Conservation (phyloP, 192 early-diverging fungal genomes). For the Podila verticillata region DNA sequence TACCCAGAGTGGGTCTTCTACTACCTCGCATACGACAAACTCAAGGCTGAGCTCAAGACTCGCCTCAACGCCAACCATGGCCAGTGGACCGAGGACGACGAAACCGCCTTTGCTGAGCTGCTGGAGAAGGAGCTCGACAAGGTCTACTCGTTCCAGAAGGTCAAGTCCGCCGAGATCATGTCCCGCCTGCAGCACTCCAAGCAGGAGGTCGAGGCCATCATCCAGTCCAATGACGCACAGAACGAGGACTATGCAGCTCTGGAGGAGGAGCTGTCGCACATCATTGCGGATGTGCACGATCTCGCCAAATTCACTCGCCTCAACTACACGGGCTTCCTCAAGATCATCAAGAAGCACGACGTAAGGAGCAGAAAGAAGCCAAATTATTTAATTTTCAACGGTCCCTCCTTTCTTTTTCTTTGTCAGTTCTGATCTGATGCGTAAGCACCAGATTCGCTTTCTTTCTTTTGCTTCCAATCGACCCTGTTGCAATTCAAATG, state of each 20-base stretch:
- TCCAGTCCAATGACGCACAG: slow-evolving; percentile 51
- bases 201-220: slow-evolving; percentile 71
- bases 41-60: slow-evolving; percentile 86
- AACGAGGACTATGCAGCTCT: slow-evolving; percentile 74
- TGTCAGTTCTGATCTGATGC: background rate
- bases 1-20: slow-evolving; percentile 90
- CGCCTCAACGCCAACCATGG: slow-evolving; percentile 48
- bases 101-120: slow-evolving; percentile 84
- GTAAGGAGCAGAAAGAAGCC: slow-evolving; percentile 54
- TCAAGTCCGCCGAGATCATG: slow-evolving; percentile 81
- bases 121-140: slow-evolving; percentile 94
- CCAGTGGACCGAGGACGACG: slow-evolving; percentile 85
- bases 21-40: slow-evolving; percentile 83
- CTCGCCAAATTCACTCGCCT: slow-evolving; percentile 84
- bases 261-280: slow-evolving; percentile 76
- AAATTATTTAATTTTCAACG: background rate
- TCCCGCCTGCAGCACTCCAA: slow-evolving; percentile 73
- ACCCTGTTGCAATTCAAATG: background rate
- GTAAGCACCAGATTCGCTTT: background rate
- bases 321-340: slow-evolving; percentile 87
- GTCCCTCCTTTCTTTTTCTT: background rate
- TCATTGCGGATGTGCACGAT: slow-evolving; percentile 86
- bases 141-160: slow-evolving; percentile 80
- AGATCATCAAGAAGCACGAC: slow-evolving; percentile 99
- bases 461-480: background rate